phyloP scores from a whole-genome alignment of 495 filamentous ascomycete species.

The Pyrenula aspistea region DNA sequence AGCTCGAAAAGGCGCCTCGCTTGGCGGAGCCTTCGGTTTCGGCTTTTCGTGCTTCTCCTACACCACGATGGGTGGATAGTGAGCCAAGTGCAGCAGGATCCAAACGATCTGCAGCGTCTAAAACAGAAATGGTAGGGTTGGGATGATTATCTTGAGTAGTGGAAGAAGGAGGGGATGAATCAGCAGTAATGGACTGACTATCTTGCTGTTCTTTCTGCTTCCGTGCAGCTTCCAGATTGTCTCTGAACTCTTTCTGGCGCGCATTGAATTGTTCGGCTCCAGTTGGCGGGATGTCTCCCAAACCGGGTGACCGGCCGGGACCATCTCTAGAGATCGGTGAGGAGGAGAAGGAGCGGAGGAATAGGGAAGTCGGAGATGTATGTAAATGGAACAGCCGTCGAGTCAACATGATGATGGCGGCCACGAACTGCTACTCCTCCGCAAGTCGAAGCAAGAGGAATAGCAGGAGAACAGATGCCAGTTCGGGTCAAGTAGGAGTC shows the following conservation, averaged over 20 bases:
- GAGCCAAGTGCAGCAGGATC: constrained; percentile 46
- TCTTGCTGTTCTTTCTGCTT: constrained; percentile 69
- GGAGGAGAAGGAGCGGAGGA: constrained; percentile 47
- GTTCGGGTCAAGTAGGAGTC: background rate
- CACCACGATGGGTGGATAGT: constrained; percentile 46
- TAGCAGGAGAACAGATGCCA: background rate
- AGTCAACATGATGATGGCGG: constrained; percentile 29
- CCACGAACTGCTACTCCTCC: no score
- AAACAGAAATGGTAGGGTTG: constrained; percentile 24
- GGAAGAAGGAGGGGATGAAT: constrained; percentile 28
- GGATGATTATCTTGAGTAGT: constrained; percentile 36
- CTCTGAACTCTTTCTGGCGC: constrained; percentile 76
- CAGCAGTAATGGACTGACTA: constrained; percentile 51
- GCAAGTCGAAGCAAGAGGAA: constrained; percentile 1
- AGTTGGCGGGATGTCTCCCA: constrained; percentile 70
- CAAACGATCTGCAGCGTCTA: constrained; percentile 24
- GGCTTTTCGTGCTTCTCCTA: constrained; percentile 28
- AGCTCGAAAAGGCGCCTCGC: constrained; percentile 42
- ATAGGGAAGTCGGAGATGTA: constrained; percentile 30
- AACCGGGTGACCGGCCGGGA: constrained; percentile 53
- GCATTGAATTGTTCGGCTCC: constrained; percentile 62
- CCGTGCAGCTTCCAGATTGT: constrained; percentile 62
- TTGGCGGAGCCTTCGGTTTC: constrained; percentile 37
- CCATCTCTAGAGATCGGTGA: constrained; percentile 21
- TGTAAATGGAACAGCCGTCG: constrained; percentile 34